Percentiles rank a stretch among this genome's conserved stretches.
Conservation (phyloP, 768 basidiomycete species). For the Leccinum variicolor region DNA sequence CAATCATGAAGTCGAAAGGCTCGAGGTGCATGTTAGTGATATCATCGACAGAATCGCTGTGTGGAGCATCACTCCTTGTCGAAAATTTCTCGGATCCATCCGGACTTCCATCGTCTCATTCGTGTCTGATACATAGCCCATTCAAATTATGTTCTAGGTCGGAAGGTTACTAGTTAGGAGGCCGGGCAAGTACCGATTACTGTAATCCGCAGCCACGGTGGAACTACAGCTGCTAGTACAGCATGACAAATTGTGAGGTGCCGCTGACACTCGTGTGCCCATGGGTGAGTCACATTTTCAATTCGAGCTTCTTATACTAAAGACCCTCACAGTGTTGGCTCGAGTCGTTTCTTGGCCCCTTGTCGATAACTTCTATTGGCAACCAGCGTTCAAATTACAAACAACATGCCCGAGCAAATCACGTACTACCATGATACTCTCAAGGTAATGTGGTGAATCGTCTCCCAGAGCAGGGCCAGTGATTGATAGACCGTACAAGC, state of each 20-base stretch:
- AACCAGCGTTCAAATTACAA: background rate
- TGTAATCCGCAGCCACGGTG: too few species aligned
- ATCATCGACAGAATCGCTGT: background rate
- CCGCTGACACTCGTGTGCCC: too few species aligned
- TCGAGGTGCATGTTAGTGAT: background rate
- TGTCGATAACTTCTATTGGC: background rate
- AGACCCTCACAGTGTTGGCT: background rate
- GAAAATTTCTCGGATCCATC: too few species aligned
- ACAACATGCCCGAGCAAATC: conserved; percentile 28
- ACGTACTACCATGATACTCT: conserved; percentile 37
- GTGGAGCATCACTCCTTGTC: background rate
- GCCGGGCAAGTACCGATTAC: too few species aligned
- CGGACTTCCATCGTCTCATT: too few species aligned
- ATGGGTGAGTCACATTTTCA: too few species aligned
- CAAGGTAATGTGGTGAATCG: conserved; percentile 31
- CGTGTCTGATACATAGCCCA: too few species aligned
- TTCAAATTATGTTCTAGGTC: too few species aligned
- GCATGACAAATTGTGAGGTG: background rate
- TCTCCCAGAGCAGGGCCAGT: background rate
- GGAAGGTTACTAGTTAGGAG: too few species aligned
- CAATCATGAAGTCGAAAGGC: background rate
- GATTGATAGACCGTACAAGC: conserved; percentile 27
- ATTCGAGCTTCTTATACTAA: too few species aligned
- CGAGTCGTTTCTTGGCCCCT: background rate
- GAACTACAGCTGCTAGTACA: too few species aligned